Percentiles rank a stretch among this genome's conserved stretches.
These are phyloP conservation scores for Helotiales sp. DNA, from an alignment of 2,329 filamentous ascomycete genomes.

Conservation along the genomic window DNA sequence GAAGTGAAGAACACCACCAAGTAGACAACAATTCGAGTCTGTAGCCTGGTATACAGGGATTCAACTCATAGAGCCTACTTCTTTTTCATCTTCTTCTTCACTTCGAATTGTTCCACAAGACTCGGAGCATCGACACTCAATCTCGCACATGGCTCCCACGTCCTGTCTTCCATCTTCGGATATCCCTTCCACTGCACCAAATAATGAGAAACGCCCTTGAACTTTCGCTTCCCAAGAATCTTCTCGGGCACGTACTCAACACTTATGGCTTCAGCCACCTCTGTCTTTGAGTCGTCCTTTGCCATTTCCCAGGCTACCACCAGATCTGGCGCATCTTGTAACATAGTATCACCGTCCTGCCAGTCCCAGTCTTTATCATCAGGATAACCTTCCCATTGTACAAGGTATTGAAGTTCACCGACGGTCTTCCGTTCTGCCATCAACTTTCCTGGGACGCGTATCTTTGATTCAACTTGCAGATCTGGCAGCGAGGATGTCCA, in stretches of 20 bases:
- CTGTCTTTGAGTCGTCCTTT: neutral
- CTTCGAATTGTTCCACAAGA: constrained; percentile 17
- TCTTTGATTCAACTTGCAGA: neutral
- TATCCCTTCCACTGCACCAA: constrained; percentile 25
- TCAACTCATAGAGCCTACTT: neutral
- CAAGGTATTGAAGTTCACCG: constrained; percentile 14
- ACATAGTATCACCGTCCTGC: constrained; percentile 14
- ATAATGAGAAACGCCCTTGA: constrained; percentile 15
- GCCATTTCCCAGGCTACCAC: constrained; percentile 12
- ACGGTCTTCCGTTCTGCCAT: constrained; percentile 12
- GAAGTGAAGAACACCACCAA: neutral
- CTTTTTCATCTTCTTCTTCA: constrained; percentile 5
- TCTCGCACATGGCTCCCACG: constrained; percentile 23
- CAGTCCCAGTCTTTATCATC: constrained; percentile 23
- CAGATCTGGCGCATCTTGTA: constrained; percentile 13
- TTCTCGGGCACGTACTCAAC: constrained; percentile 15
- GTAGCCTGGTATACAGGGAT: neutral
- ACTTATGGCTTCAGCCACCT: neutral
- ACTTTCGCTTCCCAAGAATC: constrained; percentile 17
- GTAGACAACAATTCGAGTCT: neutral
- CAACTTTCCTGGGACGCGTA: constrained; percentile 11
- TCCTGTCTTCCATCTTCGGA: constrained; percentile 17
- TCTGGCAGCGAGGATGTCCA: neutral
- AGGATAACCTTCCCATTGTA: constrained; percentile 24
- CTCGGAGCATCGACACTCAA: constrained; percentile 16